Percentiles rank a stretch among this genome's conserved stretches.
phyloP scores from a whole-genome alignment of 306 rosid species.

The Prunus davidiana region DNA sequence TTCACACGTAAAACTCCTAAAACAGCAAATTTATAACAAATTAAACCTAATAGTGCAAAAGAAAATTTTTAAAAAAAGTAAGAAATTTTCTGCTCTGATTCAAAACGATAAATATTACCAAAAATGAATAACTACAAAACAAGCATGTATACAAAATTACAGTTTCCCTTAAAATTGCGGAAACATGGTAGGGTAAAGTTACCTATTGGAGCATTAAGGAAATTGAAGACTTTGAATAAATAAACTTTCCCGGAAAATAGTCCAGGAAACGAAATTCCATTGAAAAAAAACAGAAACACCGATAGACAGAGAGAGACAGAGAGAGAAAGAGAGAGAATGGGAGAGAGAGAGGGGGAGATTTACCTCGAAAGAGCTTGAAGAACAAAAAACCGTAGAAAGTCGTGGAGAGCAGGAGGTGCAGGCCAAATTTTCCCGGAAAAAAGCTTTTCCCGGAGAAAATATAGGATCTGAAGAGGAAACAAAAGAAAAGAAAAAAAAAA shows the following conservation, averaged over 20 bases:
- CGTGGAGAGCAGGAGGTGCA: slow-evolving; percentile 32
- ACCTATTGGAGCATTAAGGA: not conserved
- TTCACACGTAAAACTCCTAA: slow-evolving; percentile 38
- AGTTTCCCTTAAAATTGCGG: not conserved
- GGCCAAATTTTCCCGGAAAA: slow-evolving; percentile 23
- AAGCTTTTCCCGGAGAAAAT: slow-evolving; percentile 19
- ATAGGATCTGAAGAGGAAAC: slow-evolving; percentile 23
- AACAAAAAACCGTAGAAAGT: slow-evolving; percentile 26
- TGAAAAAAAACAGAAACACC: not conserved
- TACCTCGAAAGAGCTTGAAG: slow-evolving; percentile 43
- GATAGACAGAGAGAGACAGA: not conserved
- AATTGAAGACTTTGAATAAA: not conserved
- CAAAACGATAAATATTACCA: not conserved
- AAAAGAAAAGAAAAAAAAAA: not conserved
- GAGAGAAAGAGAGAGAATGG: not conserved
- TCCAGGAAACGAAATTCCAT: not conserved
- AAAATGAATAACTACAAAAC: not conserved
- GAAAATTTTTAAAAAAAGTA: not conserved
- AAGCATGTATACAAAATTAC: not conserved
- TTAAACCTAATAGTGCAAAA: slow-evolving; percentile 9
- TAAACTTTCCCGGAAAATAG: not conserved
- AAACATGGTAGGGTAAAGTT: slow-evolving; percentile 14
- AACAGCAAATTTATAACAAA: slow-evolving; percentile 2
- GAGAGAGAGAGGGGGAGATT: not conserved
- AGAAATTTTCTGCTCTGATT: not conserved